Percentiles rank a stretch among this genome's conserved stretches.
phyloP scores from a whole-genome alignment of 2,329 filamentous ascomycete genomes.

The Didymella sp. region DNA sequence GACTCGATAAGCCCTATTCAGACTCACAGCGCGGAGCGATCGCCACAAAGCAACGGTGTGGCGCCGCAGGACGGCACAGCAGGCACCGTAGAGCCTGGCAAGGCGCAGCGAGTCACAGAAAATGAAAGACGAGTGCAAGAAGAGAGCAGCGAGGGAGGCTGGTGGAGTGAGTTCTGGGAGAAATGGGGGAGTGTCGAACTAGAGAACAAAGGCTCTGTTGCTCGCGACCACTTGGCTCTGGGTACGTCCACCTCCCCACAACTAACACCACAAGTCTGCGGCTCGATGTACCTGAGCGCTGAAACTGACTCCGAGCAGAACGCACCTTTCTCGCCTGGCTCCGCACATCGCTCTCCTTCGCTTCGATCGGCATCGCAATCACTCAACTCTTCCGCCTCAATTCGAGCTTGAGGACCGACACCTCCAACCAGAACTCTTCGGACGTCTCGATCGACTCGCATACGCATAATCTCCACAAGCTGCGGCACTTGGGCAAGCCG shows the following conservation, averaged over 20 bases:
- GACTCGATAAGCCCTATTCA: conserved; percentile 32
- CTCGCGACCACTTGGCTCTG: conserved; percentile 80
- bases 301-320: conserved; percentile 58
- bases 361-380: conserved; percentile 81
- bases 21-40: not conserved
- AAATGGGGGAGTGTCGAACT: conserved; percentile 74
- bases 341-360: conserved; percentile 80
- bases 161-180: conserved; percentile 64
- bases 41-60: conserved; percentile 7
- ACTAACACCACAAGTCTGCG: too few species aligned
- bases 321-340: conserved; percentile 87
- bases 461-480: conserved; percentile 20
- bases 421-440: conserved; percentile 8
- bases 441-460: conserved; percentile 16
- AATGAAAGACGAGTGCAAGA: not conserved
- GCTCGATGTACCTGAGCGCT: too few species aligned
- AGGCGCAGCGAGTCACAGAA: not conserved
- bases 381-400: conserved; percentile 87
- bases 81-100: not conserved
- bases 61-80: conserved; percentile 2
- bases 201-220: conserved; percentile 86
- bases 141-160: conserved; percentile 39
- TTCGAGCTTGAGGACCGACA: conserved; percentile 59
- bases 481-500: conserved; percentile 43
- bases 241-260: conserved; percentile 57